Percentiles rank a stretch among this genome's conserved stretches.
phyloP scores from a whole-genome alignment of 805 yeast species.

The Starmera amethionina region DNA sequence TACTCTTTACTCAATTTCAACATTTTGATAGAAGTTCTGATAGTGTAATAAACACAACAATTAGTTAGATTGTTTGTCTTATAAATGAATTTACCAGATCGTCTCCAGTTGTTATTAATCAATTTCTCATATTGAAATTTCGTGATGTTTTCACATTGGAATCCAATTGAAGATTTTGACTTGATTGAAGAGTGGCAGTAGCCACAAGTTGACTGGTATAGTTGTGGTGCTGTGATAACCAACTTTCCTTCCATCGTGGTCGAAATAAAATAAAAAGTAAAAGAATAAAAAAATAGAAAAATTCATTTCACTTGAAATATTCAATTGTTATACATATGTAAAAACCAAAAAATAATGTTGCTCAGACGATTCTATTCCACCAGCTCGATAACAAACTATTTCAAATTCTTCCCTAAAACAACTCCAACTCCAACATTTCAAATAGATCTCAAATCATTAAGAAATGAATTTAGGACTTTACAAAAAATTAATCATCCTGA shows the following conservation, averaged over 20 bases:
- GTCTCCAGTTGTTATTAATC: constrained; percentile 66
- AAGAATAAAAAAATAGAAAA: too few species aligned
- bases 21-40: constrained; percentile 43
- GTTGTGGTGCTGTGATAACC: constrained; percentile 34
- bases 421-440: constrained; percentile 59
- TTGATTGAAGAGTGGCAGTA: constrained; percentile 38
- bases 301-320: too few species aligned
- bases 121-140: constrained; percentile 48
- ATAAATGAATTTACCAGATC: constrained; percentile 66
- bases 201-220: constrained; percentile 49
- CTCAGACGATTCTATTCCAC: constrained; percentile 7
- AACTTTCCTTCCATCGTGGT: constrained; percentile 9
- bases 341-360: background rate
- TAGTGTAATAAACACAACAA: constrained; percentile 76
- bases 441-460: constrained; percentile 43
- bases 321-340: too few species aligned
- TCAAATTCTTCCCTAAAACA: constrained; percentile 64
- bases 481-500: constrained; percentile 85
- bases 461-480: constrained; percentile 64
- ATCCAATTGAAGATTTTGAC: constrained; percentile 21
- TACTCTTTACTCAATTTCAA: constrained; percentile 55
- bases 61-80: constrained; percentile 58
- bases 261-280: too few species aligned
- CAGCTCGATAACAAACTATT: constrained; percentile 28
- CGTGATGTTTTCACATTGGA: constrained; percentile 35